Percentiles rank a stretch among this genome's conserved stretches.
Conservation (phyloP, 2,329 filamentous ascomycete species). For the Iodosphaeria phyllophila region DNA sequence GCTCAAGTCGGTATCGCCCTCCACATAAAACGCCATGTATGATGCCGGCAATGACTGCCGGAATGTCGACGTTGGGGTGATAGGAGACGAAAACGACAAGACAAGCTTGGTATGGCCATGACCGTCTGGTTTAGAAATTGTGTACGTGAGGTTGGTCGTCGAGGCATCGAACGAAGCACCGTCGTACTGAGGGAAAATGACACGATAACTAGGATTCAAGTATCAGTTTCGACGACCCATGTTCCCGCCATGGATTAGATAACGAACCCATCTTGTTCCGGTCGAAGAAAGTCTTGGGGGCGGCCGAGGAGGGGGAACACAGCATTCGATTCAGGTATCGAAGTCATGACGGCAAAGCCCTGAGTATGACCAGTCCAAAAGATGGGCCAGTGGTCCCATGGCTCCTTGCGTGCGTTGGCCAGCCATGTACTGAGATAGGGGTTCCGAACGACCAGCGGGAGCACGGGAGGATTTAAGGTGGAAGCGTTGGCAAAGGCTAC, state of each 20-base stretch:
- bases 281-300: slow-evolving; percentile 26
- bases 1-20: slow-evolving; percentile 44
- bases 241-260: slow-evolving; percentile 1
- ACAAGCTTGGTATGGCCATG: slow-evolving; percentile 17
- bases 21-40: slow-evolving; percentile 54
- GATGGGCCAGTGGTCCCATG: slow-evolving; percentile 76
- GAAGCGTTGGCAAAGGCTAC: slow-evolving; percentile 23
- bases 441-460: slow-evolving; percentile 38
- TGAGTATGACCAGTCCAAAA: slow-evolving; percentile 49
- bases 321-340: slow-evolving; percentile 19
- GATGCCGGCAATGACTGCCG: slow-evolving; percentile 68
- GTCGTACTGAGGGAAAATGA: slow-evolving; percentile 22
- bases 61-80: slow-evolving; percentile 65
- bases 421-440: slow-evolving; percentile 45
- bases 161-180: slow-evolving; percentile 29
- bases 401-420: slow-evolving; percentile 47
- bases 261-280: slow-evolving; percentile 2
- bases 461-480: slow-evolving; percentile 32
- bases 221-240: too few relatives aligned
- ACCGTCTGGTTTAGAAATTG: slow-evolving; percentile 9
- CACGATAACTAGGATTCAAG: slow-evolving; percentile 12
- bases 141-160: slow-evolving; percentile 29
- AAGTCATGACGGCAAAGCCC: slow-evolving; percentile 30
- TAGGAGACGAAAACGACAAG: slow-evolving; percentile 49
- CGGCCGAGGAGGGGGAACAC: slow-evolving; percentile 32